Conservation (phyloP, 75 land plant genomes). For the Cunninghamia lanceolata region DNA sequence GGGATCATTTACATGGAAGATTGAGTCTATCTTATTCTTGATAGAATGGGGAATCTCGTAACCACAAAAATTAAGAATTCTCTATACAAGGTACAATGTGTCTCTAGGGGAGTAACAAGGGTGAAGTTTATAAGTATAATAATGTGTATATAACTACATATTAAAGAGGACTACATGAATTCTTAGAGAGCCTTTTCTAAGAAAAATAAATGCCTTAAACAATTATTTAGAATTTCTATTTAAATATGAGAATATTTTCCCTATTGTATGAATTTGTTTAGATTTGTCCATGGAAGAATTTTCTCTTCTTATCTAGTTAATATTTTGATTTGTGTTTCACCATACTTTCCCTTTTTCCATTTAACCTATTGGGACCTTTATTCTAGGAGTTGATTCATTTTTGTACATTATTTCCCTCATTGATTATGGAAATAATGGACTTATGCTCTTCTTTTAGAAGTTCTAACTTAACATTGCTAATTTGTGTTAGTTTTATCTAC, state of each 20-base stretch:
- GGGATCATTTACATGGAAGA: not conserved
- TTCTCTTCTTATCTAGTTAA: not conserved
- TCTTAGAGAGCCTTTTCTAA: not conserved
- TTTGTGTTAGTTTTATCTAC: no score
- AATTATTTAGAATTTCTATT: no score
- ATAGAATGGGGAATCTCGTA: not conserved
- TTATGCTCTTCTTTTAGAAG: not conserved
- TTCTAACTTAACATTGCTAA: not conserved
- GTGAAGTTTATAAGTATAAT: not conserved
- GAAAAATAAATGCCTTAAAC: not conserved
- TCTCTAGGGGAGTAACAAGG: not conserved
- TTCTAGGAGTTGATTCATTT: not conserved
- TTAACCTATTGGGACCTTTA: not conserved
- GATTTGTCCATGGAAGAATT: not conserved
- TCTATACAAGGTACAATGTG: not conserved
- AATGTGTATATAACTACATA: not conserved
- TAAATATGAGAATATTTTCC: not conserved
- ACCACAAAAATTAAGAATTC: not conserved
- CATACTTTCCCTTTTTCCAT: not conserved
- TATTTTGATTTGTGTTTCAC: no score
- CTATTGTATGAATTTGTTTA: not conserved
- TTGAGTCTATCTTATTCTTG: not conserved
- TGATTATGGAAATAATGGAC: not conserved
- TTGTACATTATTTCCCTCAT: not conserved
- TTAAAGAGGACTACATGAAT: not conserved